Evolutionary conservation across 2,329 filamentous ascomycete species (phyloP).

Genomic region (Botrytis galanthina): DNA sequence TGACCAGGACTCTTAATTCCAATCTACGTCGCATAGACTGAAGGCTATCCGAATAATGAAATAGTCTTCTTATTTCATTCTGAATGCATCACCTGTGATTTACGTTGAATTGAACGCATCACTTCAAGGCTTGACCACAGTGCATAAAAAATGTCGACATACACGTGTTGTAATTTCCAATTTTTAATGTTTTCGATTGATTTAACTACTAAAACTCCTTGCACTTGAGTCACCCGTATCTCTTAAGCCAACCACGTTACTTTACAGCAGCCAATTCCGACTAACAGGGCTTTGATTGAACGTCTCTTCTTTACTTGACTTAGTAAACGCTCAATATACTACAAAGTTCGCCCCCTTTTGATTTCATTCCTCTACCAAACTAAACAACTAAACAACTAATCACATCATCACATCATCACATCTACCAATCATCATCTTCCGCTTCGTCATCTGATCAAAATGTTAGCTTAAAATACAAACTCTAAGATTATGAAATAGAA

Average conservation of each 20-base stretch:
- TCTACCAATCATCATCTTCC: conserved; percentile 72
- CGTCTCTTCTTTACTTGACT: neutral
- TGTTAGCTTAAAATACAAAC: conserved; percentile 34
- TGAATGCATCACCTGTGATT: neutral
- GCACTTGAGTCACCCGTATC: neutral
- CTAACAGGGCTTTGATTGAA: neutral
- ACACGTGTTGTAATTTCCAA: neutral
- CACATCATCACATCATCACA: neutral
- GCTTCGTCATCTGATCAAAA: conserved; percentile 65
- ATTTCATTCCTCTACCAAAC: neutral
- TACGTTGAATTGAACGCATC: neutral
- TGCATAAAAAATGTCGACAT: neutral
- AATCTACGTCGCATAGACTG: neutral
- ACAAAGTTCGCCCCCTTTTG: neutral
- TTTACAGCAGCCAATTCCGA: conserved; percentile 2
- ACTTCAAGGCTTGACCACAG: neutral
- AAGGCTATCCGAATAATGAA: neutral
- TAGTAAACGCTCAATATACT: conserved; percentile 7
- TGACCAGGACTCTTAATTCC: conserved; percentile 29
- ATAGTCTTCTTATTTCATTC: neutral
- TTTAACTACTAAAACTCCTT: conserved; percentile 8
- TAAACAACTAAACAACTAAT: conserved; percentile 8
- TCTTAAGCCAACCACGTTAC: neutral
- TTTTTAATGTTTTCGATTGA: conserved; percentile 9
- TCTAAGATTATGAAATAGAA: neutral